Conservation (phyloP, 176 grass and related monocot genomes). For the Eleusine coracana region DNA sequence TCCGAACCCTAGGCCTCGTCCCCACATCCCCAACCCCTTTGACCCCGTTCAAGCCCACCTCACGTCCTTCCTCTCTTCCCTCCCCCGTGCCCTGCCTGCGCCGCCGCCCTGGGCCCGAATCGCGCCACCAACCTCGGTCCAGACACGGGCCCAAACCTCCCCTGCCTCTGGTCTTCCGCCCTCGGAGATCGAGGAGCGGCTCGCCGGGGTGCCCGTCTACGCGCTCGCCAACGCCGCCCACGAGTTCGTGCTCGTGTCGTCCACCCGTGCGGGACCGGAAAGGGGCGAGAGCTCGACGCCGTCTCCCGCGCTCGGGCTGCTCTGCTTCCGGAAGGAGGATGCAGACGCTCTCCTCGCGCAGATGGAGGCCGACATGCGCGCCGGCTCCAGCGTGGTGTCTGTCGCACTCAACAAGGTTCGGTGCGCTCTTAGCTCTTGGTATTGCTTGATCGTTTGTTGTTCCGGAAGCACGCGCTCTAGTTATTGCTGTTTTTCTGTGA, state of each 20-base stretch:
- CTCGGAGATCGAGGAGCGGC: conserved; percentile 61
- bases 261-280: not conserved
- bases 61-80: conserved; percentile 51
- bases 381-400: conserved; percentile 62
- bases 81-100: not conserved
- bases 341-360: conserved; percentile 61
- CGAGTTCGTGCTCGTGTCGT: conserved; percentile 72
- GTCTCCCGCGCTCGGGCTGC: conserved; percentile 52
- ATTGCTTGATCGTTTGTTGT: not conserved
- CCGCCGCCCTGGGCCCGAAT: conserved; percentile 28
- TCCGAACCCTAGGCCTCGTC: not conserved
- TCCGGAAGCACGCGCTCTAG: too few relatives aligned
- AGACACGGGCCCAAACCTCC: not conserved
- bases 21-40: conserved; percentile 41
- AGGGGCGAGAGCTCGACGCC: not conserved
- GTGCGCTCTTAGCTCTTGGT: not conserved
- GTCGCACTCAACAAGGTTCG: conserved; percentile 74
- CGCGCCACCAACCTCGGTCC: not conserved
- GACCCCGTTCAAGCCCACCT: conserved; percentile 51
- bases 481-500: not conserved
- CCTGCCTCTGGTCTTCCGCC: conserved; percentile 3
- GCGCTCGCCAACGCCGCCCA: conserved; percentile 67
- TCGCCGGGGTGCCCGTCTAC: conserved; percentile 76
- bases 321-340: conserved; percentile 70
- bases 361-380: conserved; percentile 59